Evolutionary conservation across 2,329 filamentous ascomycete species (phyloP).

Genomic region (Paecilomyces dactylethromorphus): DNA sequence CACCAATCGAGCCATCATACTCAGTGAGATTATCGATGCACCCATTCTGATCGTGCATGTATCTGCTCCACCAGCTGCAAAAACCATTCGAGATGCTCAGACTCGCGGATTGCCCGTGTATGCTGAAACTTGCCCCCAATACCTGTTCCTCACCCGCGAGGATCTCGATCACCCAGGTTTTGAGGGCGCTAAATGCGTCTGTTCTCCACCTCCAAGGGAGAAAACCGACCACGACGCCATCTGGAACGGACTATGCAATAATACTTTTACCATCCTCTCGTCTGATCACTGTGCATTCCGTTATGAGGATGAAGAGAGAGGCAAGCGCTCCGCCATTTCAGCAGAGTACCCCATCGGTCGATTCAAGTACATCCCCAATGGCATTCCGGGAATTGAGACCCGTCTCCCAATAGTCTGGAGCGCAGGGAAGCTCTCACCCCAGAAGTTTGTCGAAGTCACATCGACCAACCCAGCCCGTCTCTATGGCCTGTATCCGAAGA

Average conservation of each 20-base stretch:
- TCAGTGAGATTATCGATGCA: constrained; percentile 44
- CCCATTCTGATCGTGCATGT: constrained; percentile 51
- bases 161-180: constrained; percentile 36
- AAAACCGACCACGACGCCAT: constrained; percentile 45
- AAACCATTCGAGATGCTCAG: constrained; percentile 46
- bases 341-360: constrained; percentile 37
- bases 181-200: constrained; percentile 49
- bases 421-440: constrained; percentile 22
- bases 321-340: constrained; percentile 46
- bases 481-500: constrained; percentile 34
- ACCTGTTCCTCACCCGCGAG: constrained; percentile 47
- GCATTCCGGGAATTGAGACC: constrained; percentile 53
- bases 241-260: constrained; percentile 46
- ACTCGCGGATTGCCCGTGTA: constrained; percentile 46
- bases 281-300: constrained; percentile 42
- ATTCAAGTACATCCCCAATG: constrained; percentile 55
- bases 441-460: constrained; percentile 41
- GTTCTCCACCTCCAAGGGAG: constrained; percentile 46
- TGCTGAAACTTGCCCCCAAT: constrained; percentile 55
- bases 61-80: constrained; percentile 41
- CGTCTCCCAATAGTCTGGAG: constrained; percentile 40
- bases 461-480: constrained; percentile 39
- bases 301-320: constrained; percentile 42
- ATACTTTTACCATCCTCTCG: constrained; percentile 49
- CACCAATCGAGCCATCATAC: constrained; percentile 44